A percentile compares a stretch with the other conserved stretches of the same genome.
Evolutionary conservation across 352 stramenopile genomes (phyloP).

Genomic region (Phytopythium boreale): DNA sequence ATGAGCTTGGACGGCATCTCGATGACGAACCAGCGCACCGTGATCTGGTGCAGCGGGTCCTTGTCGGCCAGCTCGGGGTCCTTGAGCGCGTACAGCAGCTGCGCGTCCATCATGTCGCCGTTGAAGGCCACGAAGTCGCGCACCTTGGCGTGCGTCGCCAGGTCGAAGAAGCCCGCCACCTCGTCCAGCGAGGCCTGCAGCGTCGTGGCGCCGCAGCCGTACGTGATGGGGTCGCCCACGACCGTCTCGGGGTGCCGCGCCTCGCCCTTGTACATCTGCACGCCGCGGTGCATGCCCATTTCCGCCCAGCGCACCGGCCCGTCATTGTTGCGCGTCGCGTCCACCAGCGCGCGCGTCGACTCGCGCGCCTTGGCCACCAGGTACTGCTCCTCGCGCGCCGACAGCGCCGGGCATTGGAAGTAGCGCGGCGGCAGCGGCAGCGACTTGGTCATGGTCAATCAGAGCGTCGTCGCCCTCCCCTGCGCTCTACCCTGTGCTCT

Average conservation of each 20-base stretch:
- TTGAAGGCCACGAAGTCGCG: slow-evolving; percentile 36
- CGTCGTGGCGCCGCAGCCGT: slow-evolving; percentile 53
- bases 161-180: slow-evolving; percentile 65
- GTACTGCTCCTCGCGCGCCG: slow-evolving; percentile 44
- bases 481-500: too few relatives aligned
- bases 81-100: slow-evolving; percentile 61
- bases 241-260: slow-evolving; percentile 38
- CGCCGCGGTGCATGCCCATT: slow-evolving; percentile 43
- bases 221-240: slow-evolving; percentile 43
- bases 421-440: slow-evolving; percentile 46
- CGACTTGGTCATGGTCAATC: slow-evolving; percentile 46
- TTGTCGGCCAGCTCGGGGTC: slow-evolving; percentile 24
- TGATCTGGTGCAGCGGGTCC: slow-evolving; percentile 60
- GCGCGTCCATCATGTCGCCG: slow-evolving; percentile 48
- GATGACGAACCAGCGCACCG: slow-evolving; percentile 58
- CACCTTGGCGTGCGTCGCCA: slow-evolving; percentile 51
- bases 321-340: slow-evolving; percentile 53
- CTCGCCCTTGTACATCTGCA: slow-evolving; percentile 73
- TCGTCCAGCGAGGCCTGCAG: slow-evolving; percentile 65
- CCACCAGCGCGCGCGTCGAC: slow-evolving; percentile 55
- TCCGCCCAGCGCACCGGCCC: slow-evolving; percentile 58
- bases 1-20: slow-evolving; percentile 57
- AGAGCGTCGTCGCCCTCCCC: background rate
- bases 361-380: slow-evolving; percentile 60
- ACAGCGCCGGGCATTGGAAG: slow-evolving; percentile 57